Percentiles rank a stretch among this genome's conserved stretches.
phyloP scores from a whole-genome alignment of 2,329 filamentous ascomycete species.

The Hypoxylon sp. region DNA sequence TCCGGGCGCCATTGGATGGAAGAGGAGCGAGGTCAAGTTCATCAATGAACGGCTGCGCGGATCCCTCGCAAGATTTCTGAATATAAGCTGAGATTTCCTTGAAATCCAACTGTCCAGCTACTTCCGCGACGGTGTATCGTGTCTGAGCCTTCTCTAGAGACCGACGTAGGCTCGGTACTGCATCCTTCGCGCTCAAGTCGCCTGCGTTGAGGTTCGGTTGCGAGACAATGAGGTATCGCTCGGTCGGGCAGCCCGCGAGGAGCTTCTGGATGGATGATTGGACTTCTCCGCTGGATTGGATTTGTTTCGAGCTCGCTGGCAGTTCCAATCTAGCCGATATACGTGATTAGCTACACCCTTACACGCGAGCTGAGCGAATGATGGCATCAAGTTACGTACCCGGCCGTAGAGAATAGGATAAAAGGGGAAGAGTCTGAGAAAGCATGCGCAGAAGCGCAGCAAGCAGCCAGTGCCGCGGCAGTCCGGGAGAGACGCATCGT shows the following conservation, averaged over 20 bases:
- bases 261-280: conserved; percentile 62
- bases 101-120: conserved; percentile 65
- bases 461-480: conserved; percentile 66
- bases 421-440: conserved; percentile 92
- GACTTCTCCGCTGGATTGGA: conserved; percentile 65
- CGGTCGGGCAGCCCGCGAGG: conserved; percentile 78
- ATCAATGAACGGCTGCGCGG: conserved; percentile 56
- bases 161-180: conserved; percentile 65
- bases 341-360: conserved; percentile 19
- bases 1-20: conserved; percentile 61
- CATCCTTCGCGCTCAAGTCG: conserved; percentile 71
- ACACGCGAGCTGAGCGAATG: conserved; percentile 1
- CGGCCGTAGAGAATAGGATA: conserved; percentile 85
- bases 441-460: conserved; percentile 74
- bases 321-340: conserved; percentile 45
- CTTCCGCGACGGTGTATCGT: conserved; percentile 68
- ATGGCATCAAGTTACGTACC: conserved; percentile 68
- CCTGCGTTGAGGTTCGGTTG: conserved; percentile 80
- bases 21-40: conserved; percentile 61
- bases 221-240: conserved; percentile 81
- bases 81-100: conserved; percentile 63
- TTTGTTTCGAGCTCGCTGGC: conserved; percentile 59
- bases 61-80: conserved; percentile 61
- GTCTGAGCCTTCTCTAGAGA: conserved; percentile 58
- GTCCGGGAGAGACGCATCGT: conserved; percentile 70